Evolutionary conservation across 371 early-diverging fungal species (phyloP).

Genomic region (Batkoa obscura): DNA sequence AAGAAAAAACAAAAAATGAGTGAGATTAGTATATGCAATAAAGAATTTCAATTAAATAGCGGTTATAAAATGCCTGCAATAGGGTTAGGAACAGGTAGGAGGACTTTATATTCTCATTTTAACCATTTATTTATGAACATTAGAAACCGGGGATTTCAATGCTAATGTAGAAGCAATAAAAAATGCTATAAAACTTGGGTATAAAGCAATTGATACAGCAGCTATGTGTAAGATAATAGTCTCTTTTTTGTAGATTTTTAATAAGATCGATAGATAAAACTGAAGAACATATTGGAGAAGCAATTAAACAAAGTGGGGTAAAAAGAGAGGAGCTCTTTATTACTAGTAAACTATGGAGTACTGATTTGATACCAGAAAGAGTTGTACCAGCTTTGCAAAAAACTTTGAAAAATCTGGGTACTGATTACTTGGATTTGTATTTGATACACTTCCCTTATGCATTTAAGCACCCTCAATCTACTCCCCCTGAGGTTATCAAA

Average conservation of each 20-base stretch:
- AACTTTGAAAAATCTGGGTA: slow-evolving; percentile 48
- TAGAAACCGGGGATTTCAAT: slow-evolving; percentile 10
- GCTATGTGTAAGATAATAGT: slow-evolving; percentile 9
- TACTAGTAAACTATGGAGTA: slow-evolving; percentile 86
- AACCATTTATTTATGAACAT: neutral
- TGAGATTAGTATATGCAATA: neutral
- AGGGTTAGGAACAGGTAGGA: slow-evolving; percentile 7
- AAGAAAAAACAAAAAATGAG: too few species aligned
- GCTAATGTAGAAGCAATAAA: slow-evolving; percentile 35
- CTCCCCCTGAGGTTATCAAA: slow-evolving; percentile 14
- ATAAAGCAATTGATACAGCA: slow-evolving; percentile 61
- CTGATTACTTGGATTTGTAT: slow-evolving; percentile 79
- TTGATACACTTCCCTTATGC: slow-evolving; percentile 36
- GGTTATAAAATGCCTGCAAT: slow-evolving; percentile 5
- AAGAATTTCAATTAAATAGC: slow-evolving; percentile 3
- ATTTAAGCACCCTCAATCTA: slow-evolving; percentile 11
- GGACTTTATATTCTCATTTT: neutral
- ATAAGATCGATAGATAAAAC: slow-evolving; percentile 43
- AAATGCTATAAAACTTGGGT: slow-evolving; percentile 35
- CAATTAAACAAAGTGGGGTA: slow-evolving; percentile 28
- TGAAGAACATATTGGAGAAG: slow-evolving; percentile 68
- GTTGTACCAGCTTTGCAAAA: slow-evolving; percentile 36
- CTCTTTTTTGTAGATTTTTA: slow-evolving; percentile 5
- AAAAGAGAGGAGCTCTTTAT: slow-evolving; percentile 58
- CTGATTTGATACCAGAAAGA: slow-evolving; percentile 43